phyloP scores from a whole-genome alignment of 495 filamentous ascomycete species.

The Friedmanniomyces simplex region DNA sequence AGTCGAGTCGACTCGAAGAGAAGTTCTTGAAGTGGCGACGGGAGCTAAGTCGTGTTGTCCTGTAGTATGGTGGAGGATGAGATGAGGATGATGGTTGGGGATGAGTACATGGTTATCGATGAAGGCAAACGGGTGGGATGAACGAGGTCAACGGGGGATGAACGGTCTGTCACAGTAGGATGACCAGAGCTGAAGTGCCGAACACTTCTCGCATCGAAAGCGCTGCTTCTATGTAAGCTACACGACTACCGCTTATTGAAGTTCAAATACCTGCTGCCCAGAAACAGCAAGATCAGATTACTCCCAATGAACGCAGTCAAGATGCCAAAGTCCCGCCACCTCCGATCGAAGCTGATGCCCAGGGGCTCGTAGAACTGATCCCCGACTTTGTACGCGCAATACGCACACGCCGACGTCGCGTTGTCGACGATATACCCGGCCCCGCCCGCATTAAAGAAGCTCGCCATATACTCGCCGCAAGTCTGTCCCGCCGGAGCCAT shows the following conservation, averaged over 20 bases:
- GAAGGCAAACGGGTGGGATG: slow-evolving; percentile 24
- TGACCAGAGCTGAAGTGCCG: too few species aligned
- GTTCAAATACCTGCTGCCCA: slow-evolving; percentile 35
- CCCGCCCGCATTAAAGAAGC: slow-evolving; percentile 53
- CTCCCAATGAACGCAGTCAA: slow-evolving; percentile 61
- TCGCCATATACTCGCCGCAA: slow-evolving; percentile 64
- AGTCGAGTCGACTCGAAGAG: too few species aligned
- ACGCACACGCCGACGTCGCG: slow-evolving; percentile 53
- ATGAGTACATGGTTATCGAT: slow-evolving; percentile 36
- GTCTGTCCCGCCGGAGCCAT: slow-evolving; percentile 47
- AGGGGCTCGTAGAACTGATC: slow-evolving; percentile 66
- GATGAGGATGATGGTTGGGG: slow-evolving; percentile 38
- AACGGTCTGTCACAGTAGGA: too few species aligned
- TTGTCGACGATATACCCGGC: slow-evolving; percentile 61
- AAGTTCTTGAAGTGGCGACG: background rate
- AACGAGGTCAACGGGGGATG: too few species aligned
- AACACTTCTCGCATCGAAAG: too few species aligned
- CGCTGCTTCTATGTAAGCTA: too few species aligned
- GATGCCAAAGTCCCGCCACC: slow-evolving; percentile 77
- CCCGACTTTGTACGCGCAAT: slow-evolving; percentile 67
- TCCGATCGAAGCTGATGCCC: slow-evolving; percentile 49
- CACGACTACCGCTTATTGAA: slow-evolving; percentile 16
- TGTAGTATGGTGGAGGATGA: slow-evolving; percentile 30
- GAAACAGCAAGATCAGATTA: slow-evolving; percentile 64
- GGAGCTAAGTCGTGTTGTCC: background rate